Conservation (phyloP, 2,329 filamentous ascomycete species). For the Alternaria ethzedia region DNA sequence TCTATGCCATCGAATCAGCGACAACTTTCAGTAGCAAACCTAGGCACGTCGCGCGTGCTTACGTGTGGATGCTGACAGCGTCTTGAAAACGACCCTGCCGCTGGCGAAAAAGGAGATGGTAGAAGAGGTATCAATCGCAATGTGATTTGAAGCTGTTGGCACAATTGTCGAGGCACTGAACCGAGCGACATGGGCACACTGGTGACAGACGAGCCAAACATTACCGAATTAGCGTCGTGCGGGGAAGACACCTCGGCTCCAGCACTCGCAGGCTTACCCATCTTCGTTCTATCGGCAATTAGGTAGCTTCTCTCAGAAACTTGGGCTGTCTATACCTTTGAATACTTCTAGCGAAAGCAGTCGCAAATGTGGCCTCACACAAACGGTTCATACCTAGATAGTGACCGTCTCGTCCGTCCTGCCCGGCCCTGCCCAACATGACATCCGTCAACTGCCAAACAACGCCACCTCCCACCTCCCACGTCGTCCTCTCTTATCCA, state of each 20-base stretch:
- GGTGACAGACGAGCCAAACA: too few species aligned
- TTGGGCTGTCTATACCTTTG: not conserved
- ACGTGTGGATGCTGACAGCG: too few species aligned
- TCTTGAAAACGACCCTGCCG: too few species aligned
- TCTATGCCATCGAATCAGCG: too few species aligned
- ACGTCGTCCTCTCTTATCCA: conserved; percentile 55
- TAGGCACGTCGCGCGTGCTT: too few species aligned
- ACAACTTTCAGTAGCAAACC: too few species aligned
- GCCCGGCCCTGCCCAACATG: conserved; percentile 22
- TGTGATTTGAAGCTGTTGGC: too few species aligned
- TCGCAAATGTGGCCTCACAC: not conserved
- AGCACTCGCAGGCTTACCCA: not conserved
- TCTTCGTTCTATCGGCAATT: not conserved
- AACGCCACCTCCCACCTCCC: conserved; percentile 38
- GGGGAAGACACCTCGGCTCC: conserved; percentile 14
- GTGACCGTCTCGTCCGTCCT: not conserved
- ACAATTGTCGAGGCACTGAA: too few species aligned
- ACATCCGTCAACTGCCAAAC: conserved; percentile 36
- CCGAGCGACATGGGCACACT: too few species aligned
- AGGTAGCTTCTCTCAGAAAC: too few species aligned
- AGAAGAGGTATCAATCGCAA: too few species aligned
- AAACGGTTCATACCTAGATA: not conserved
- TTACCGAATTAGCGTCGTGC: not conserved
- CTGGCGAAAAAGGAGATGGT: too few species aligned
- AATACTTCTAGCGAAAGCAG: not conserved